Conservation (phyloP, 192 early-diverging fungal genomes). For the Coemansia javaensis region DNA sequence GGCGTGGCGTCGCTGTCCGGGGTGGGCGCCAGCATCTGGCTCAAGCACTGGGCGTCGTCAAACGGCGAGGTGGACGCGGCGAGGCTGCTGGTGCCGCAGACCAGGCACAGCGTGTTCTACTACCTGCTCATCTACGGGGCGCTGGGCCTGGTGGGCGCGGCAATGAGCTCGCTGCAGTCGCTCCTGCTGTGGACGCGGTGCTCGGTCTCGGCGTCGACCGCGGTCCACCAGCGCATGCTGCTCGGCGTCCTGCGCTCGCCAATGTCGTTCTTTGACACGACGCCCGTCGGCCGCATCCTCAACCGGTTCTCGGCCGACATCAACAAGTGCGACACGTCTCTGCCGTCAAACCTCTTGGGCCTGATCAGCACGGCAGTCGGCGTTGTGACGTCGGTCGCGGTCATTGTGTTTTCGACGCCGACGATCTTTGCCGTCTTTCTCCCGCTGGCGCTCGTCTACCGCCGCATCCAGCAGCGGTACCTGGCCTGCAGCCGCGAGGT, state of each 20-base stretch:
- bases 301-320: slow-evolving; percentile 73
- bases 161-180: slow-evolving; percentile 70
- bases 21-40: slow-evolving; percentile 61
- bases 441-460: slow-evolving; percentile 75
- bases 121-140: slow-evolving; percentile 76
- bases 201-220: slow-evolving; percentile 59
- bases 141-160: slow-evolving; percentile 67
- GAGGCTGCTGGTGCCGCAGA: not conserved
- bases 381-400: slow-evolving; percentile 53
- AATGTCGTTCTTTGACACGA: slow-evolving; percentile 72
- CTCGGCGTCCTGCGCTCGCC: slow-evolving; percentile 66
- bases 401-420: slow-evolving; percentile 59
- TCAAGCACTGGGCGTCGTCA: slow-evolving; percentile 69
- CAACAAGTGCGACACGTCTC: slow-evolving; percentile 54
- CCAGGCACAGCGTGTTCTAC: slow-evolving; percentile 50
- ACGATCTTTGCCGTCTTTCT: slow-evolving; percentile 65
- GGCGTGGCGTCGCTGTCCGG: slow-evolving; percentile 53
- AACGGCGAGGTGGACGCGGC: slow-evolving; percentile 37
- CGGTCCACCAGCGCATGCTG: slow-evolving; percentile 67
- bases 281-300: slow-evolving; percentile 70
- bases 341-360: slow-evolving; percentile 56
- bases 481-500: slow-evolving; percentile 76
- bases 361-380: slow-evolving; percentile 58
- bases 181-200: slow-evolving; percentile 81
- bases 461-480: slow-evolving; percentile 69